phyloP scores from a whole-genome alignment of 306 rosid genomes.

The Trifolium pratense region DNA sequence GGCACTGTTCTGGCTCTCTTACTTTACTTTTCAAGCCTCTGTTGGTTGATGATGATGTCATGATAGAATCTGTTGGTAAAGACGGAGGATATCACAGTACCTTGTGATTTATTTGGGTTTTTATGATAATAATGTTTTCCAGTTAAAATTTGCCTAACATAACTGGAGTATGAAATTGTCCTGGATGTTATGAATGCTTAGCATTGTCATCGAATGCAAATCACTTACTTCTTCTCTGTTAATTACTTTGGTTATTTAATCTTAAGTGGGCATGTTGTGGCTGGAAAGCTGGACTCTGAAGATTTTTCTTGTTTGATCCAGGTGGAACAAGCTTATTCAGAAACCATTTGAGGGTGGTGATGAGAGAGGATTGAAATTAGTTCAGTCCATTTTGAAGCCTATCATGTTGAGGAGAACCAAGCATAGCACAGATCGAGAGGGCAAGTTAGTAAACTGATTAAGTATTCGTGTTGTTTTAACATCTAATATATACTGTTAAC shows the following conservation, averaged over 20 bases:
- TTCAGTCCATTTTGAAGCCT: slow-evolving; percentile 88
- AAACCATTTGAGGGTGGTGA: slow-evolving; percentile 98
- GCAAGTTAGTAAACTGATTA: slow-evolving; percentile 61
- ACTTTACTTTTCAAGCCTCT: slow-evolving; percentile 15
- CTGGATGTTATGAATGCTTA: slow-evolving; percentile 26
- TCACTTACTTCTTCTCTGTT: slow-evolving; percentile 22
- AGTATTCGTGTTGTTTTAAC: slow-evolving; percentile 36
- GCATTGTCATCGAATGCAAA: slow-evolving; percentile 20
- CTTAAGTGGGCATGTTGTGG: slow-evolving; percentile 37
- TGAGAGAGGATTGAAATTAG: slow-evolving; percentile 86
- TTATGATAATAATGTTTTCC: slow-evolving; percentile 11
- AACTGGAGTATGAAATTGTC: slow-evolving; percentile 30
- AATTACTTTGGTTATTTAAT: slow-evolving; percentile 22
- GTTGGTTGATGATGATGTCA: slow-evolving; percentile 21
- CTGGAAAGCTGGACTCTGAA: slow-evolving; percentile 37
- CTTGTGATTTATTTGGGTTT: slow-evolving; percentile 13
- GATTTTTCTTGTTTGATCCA: slow-evolving; percentile 47
- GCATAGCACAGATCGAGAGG: slow-evolving; percentile 84
- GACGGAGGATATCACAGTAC: slow-evolving; percentile 17
- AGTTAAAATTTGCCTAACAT: slow-evolving; percentile 23
- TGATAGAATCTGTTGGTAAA: not conserved
- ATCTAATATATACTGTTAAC: slow-evolving; percentile 29
- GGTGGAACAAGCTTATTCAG: slow-evolving; percentile 98
- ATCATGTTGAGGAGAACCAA: slow-evolving; percentile 97
- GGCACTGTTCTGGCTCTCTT: slow-evolving; percentile 14